Percentiles rank a stretch among this genome's conserved stretches.
phyloP scores from a whole-genome alignment of 2,329 filamentous ascomycete species.

The Microcyclospora tardicrescens region DNA sequence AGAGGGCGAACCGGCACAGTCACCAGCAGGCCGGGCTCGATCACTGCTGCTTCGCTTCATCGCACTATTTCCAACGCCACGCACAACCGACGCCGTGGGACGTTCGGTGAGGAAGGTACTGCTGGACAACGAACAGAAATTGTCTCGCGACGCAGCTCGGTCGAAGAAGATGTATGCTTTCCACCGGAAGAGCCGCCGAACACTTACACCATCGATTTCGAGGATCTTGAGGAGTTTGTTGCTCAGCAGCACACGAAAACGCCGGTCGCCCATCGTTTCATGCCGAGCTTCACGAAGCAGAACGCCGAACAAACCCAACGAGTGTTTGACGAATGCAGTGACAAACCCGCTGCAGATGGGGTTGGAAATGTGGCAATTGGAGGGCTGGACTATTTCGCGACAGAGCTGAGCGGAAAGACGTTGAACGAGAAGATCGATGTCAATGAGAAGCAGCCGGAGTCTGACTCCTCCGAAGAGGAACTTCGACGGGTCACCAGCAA shows the following conservation, averaged over 20 bases:
- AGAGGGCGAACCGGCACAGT: conserved; percentile 61
- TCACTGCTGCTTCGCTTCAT: conserved; percentile 48
- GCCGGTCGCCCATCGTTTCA: conserved; percentile 31
- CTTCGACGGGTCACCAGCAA: conserved; percentile 13
- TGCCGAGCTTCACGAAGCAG: conserved; percentile 15
- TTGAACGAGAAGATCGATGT: conserved; percentile 18
- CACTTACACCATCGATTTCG: conserved; percentile 76
- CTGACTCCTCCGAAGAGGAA: conserved; percentile 16
- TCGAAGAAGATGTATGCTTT: conserved; percentile 81
- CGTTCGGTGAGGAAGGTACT: conserved; percentile 44
- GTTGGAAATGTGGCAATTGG: conserved; percentile 10
- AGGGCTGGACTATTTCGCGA: conserved; percentile 13
- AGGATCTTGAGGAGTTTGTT: conserved; percentile 87
- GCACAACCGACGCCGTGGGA: conserved; percentile 43
- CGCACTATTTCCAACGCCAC: conserved; percentile 60
- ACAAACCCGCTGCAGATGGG: conserved; percentile 5
- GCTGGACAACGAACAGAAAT: conserved; percentile 46
- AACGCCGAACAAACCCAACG: conserved; percentile 24
- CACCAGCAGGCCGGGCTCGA: conserved; percentile 42
- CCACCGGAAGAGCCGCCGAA: conserved; percentile 68
- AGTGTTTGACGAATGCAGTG: conserved; percentile 51
- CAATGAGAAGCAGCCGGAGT: conserved; percentile 33
- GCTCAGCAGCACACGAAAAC: conserved; percentile 41
- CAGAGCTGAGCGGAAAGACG: conserved; percentile 17
- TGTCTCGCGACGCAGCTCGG: conserved; percentile 54